These are phyloP conservation scores for Epichloe bromicola DNA, from an alignment of 2,329 filamentous ascomycete species.

Conservation along the genomic window DNA sequence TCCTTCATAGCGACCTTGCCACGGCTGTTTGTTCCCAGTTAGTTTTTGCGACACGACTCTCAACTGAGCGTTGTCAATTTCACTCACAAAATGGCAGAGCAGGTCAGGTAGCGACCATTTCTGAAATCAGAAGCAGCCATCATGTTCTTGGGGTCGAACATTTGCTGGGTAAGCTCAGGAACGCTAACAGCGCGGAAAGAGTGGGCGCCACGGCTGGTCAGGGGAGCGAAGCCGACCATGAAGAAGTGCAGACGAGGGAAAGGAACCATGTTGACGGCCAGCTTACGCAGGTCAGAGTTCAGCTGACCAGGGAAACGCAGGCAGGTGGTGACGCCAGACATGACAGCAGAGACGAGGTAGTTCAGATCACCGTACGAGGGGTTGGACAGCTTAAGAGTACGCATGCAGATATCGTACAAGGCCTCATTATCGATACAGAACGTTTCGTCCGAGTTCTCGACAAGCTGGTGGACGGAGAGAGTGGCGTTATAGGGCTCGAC, in stretches of 20 bases:
- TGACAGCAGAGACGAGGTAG: conserved; percentile 97
- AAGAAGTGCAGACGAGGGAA: conserved; percentile 99
- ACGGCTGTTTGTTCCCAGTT: conserved; percentile 45
- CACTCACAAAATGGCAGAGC: conserved; percentile 90
- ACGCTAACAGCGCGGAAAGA: conserved; percentile 96
- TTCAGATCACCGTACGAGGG: conserved; percentile 98
- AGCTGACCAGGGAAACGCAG: conserved; percentile 98
- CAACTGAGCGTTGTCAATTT: background rate
- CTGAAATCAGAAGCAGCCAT: conserved; percentile 99
- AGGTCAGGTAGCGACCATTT: conserved; percentile 97
- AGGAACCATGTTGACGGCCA: conserved; percentile 98
- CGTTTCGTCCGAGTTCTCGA: conserved; percentile 99
- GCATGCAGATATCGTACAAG: conserved; percentile 99
- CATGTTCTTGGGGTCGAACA: conserved; percentile 99
- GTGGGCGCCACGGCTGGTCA: conserved; percentile 73
- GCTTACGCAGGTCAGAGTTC: conserved; percentile 98
- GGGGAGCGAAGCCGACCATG: conserved; percentile 98
- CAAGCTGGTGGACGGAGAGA: conserved; percentile 95
- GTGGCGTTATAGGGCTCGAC: conserved; percentile 99
- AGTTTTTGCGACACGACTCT: conserved; percentile 1
- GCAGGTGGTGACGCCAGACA: conserved; percentile 97
- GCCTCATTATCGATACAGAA: conserved; percentile 99
- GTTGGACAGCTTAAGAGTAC: conserved; percentile 96
- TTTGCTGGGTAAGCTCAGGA: conserved; percentile 97
- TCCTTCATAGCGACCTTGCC: conserved; percentile 99